Percentiles rank a stretch among this genome's conserved stretches.
Evolutionary conservation across 2,329 filamentous ascomycete genomes (phyloP).

Genomic region (Aspergillus ustus): DNA sequence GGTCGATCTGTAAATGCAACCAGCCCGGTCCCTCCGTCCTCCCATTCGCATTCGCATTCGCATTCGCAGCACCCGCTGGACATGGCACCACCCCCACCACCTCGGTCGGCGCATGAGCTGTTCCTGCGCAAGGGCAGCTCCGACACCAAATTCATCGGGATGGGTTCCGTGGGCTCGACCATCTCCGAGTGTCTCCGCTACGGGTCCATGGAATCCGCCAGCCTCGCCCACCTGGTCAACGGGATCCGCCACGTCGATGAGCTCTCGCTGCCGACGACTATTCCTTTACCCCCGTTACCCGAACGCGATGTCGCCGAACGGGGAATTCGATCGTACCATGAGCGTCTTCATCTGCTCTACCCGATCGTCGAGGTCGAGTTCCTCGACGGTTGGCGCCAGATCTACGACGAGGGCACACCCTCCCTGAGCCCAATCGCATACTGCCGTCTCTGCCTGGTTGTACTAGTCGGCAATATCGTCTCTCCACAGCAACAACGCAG

Average conservation of each 20-base stretch:
- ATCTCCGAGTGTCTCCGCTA: not conserved
- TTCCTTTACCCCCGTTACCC: not conserved
- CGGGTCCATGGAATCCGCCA: not conserved
- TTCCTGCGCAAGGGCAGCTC: not conserved
- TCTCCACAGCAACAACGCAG: not conserved
- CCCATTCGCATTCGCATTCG: no score
- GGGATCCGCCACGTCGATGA: conserved; percentile 5
- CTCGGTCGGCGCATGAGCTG: not conserved
- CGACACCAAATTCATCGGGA: conserved; percentile 2
- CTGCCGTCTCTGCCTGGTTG: not conserved
- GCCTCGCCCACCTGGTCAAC: not conserved
- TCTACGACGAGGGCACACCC: not conserved
- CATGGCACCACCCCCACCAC: not conserved
- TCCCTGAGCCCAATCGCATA: not conserved
- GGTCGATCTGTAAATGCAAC: not conserved
- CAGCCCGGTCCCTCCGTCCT: not conserved
- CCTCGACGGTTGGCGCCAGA: not conserved
- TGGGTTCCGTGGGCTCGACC: conserved; percentile 3
- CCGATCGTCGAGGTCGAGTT: conserved; percentile 1
- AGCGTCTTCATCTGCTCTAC: not conserved
- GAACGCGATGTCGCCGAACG: not conserved
- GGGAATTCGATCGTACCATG: not conserved
- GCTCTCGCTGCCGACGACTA: not conserved
- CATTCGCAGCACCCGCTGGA: not conserved
- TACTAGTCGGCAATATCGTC: not conserved